Evolutionary conservation across 805 yeast species (phyloP).

Genomic region (Schizosaccharomyces lindneri): DNA sequence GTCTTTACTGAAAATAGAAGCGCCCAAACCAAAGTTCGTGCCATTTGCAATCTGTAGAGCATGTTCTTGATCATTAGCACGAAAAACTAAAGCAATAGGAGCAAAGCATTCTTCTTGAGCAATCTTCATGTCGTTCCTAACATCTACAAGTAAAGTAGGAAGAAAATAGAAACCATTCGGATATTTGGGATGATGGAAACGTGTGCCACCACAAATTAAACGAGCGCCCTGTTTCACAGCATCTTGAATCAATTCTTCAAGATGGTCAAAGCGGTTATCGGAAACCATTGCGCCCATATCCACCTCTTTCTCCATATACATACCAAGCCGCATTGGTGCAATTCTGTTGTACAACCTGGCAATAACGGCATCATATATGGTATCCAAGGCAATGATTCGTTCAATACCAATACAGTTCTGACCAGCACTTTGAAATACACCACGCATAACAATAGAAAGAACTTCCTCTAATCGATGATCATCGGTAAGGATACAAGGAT

Average conservation of each 20-base stretch:
- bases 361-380: constrained; percentile 39
- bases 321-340: constrained; percentile 45
- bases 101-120: constrained; percentile 88
- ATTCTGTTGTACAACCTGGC: constrained; percentile 33
- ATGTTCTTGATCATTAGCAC: constrained; percentile 37
- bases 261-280: constrained; percentile 39
- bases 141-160: constrained; percentile 74
- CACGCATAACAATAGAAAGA: constrained; percentile 77
- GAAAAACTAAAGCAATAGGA: constrained; percentile 61
- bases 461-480: constrained; percentile 22
- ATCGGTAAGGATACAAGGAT: constrained; percentile 67
- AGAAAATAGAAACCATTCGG: constrained; percentile 86
- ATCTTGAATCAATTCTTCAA: constrained; percentile 42
- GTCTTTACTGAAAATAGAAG: constrained; percentile 56
- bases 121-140: constrained; percentile 47
- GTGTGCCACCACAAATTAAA: constrained; percentile 56
- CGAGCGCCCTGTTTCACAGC: constrained; percentile 68
- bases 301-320: constrained; percentile 60
- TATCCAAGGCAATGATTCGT: constrained; percentile 60
- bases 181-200: constrained; percentile 65
- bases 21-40: constrained; percentile 76
- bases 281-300: constrained; percentile 94
- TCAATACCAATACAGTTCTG: constrained; percentile 97
- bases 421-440: constrained; percentile 90
- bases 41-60: constrained; percentile 61